A percentile compares a stretch with the other conserved stretches of the same genome.
These are phyloP conservation scores for Cerrena zonata DNA, from an alignment of 1,284 basidiomycete genomes.

Conservation along the genomic window DNA sequence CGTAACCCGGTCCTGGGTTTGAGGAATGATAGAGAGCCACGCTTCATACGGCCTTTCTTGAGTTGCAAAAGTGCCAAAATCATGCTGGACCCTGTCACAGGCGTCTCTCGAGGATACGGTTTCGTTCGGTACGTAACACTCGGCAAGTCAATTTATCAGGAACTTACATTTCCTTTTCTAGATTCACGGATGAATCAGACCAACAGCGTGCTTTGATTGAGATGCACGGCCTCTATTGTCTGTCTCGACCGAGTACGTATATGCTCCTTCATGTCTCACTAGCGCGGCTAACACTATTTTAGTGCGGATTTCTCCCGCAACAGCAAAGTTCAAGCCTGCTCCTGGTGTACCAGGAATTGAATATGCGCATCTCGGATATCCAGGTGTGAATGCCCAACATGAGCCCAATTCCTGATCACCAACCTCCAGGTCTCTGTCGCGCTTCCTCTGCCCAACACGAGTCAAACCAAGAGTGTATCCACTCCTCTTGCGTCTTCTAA, in stretches of 20 bases:
- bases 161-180: constrained; percentile 23
- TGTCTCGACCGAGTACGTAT: constrained; percentile 74
- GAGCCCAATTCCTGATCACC: background rate
- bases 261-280: constrained; percentile 3
- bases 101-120: constrained; percentile 84
- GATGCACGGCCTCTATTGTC: constrained; percentile 83
- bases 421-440: constrained; percentile 36
- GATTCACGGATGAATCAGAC: constrained; percentile 81
- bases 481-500: constrained; percentile 52
- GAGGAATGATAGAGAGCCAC: constrained; percentile 73
- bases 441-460: constrained; percentile 38
- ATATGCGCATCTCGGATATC: constrained; percentile 44
- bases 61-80: constrained; percentile 92
- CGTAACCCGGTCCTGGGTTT: constrained; percentile 78
- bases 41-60: constrained; percentile 78
- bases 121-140: constrained; percentile 65
- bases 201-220: constrained; percentile 83
- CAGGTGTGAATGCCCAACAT: constrained; percentile 13
- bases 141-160: constrained; percentile 5
- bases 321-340: constrained; percentile 74
- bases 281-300: constrained; percentile 17
- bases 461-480: constrained; percentile 57
- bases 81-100: constrained; percentile 84
- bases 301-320: constrained; percentile 88
- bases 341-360: constrained; percentile 39